Conservation (phyloP, 768 basidiomycete genomes). For the Amylocystis lapponica region DNA sequence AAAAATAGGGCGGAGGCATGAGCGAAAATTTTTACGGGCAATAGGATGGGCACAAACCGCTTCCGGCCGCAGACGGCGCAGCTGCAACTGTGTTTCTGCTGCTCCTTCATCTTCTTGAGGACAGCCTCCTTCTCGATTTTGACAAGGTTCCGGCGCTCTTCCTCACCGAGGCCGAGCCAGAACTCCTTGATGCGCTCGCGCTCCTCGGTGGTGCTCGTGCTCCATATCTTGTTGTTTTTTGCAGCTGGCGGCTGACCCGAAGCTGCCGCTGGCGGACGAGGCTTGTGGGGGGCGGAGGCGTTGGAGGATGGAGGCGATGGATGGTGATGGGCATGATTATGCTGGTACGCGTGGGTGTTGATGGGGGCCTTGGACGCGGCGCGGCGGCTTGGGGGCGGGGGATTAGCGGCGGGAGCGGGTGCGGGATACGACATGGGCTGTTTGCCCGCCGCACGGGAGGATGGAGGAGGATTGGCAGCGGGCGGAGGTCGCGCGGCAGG, state of each 20-base stretch:
- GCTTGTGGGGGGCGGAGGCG: constrained; percentile 32
- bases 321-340: constrained; percentile 49
- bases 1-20: constrained; percentile 15
- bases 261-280: constrained; percentile 29
- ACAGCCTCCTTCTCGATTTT: constrained; percentile 99
- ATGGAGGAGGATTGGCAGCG: constrained; percentile 51
- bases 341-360: constrained; percentile 41
- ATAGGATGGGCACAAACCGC: constrained; percentile 56
- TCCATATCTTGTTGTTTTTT: constrained; percentile 86
- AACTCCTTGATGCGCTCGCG: constrained; percentile 97
- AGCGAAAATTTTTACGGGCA: constrained; percentile 22
- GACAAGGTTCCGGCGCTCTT: constrained; percentile 87
- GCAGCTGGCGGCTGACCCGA: constrained; percentile 28
- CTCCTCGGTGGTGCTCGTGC: constrained; percentile 86
- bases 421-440: constrained; percentile 79
- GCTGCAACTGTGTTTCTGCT: constrained; percentile 93
- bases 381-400: constrained; percentile 30
- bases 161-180: constrained; percentile 91
- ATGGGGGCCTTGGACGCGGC: constrained; percentile 52
- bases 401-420: constrained; percentile 30
- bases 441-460: constrained; percentile 85
- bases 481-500: constrained; percentile 36
- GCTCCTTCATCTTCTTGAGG: constrained; percentile 98
- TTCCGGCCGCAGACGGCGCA: constrained; percentile 97
- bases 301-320: constrained; percentile 45